Percentiles rank a stretch among this genome's conserved stretches.
These are phyloP conservation scores for Dendrocalamus latiflorus DNA, from an alignment of 202 grass and related monocot species.

Conservation along the genomic window DNA sequence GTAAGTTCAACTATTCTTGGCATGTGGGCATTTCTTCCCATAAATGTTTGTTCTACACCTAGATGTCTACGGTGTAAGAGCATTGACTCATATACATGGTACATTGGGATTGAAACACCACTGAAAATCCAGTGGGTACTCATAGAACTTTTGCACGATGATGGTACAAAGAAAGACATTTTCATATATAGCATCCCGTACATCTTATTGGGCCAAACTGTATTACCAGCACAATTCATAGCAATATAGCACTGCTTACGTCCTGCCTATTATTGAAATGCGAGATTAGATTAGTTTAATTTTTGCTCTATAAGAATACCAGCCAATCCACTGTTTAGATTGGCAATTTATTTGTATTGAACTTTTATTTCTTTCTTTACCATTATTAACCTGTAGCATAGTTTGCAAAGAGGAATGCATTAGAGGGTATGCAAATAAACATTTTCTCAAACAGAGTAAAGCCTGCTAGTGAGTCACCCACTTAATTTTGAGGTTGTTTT, in stretches of 20 bases:
- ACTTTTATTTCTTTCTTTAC: background rate
- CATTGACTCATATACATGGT: background rate
- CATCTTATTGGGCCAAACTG: background rate
- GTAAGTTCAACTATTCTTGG: conserved; percentile 30
- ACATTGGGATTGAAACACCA: background rate
- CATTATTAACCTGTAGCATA: background rate
- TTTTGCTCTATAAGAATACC: background rate
- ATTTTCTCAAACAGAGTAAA: background rate
- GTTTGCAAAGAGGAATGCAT: background rate
- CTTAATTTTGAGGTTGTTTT: background rate
- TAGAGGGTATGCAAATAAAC: background rate
- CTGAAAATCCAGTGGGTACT: background rate
- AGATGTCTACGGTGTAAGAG: background rate
- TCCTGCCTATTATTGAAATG: background rate
- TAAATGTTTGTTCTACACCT: background rate
- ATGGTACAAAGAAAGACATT: too few relatives aligned
- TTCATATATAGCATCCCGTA: background rate
- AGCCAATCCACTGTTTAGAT: background rate
- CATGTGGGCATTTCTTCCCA: background rate
- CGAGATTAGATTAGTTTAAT: background rate
- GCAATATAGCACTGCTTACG: background rate
- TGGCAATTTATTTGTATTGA: background rate
- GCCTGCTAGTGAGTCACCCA: background rate
- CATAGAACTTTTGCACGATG: background rate
- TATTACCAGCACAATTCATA: background rate